Percentiles rank a stretch among this genome's conserved stretches.
These are phyloP conservation scores for Daldinia childiae DNA, from an alignment of 495 filamentous ascomycete genomes.

Conservation along the genomic window DNA sequence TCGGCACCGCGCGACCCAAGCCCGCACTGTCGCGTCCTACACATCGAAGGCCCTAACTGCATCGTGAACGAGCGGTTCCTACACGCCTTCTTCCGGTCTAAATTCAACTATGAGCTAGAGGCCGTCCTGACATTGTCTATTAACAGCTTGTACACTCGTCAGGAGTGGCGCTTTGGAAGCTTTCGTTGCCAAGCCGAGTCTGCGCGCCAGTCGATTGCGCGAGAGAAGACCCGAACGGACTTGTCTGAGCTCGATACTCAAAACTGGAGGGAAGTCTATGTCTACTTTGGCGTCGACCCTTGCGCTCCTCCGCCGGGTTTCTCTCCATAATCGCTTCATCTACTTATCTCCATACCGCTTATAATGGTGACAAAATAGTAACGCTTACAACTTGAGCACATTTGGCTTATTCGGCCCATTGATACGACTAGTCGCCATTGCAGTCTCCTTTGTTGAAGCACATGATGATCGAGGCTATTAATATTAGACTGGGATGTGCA, in stretches of 20 bases:
- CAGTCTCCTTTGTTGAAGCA: not conserved
- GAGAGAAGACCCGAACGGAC: slow-evolving; percentile 36
- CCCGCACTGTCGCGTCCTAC: slow-evolving; percentile 44
- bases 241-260: not conserved
- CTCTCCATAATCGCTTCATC: not conserved
- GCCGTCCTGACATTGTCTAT: slow-evolving; percentile 48
- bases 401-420: not conserved
- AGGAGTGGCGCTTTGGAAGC: slow-evolving; percentile 56
- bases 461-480: not conserved
- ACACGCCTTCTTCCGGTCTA: slow-evolving; percentile 47
- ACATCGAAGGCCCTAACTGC: slow-evolving; percentile 46
- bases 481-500: not conserved
- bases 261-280: slow-evolving; percentile 20
- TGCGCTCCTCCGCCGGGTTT: slow-evolving; percentile 8
- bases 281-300: slow-evolving; percentile 35
- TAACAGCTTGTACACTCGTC: slow-evolving; percentile 8
- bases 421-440: not conserved
- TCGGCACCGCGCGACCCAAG: slow-evolving; percentile 18
- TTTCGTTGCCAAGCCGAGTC: slow-evolving; percentile 56
- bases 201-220: slow-evolving; percentile 47
- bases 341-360: not conserved
- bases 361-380: not conserved
- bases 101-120: slow-evolving; percentile 55
- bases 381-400: not conserved
- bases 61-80: slow-evolving; percentile 47